Base-by-base conservation (phyloP, 805 yeast species). In the Ogataea nonfermentans region DNA sequence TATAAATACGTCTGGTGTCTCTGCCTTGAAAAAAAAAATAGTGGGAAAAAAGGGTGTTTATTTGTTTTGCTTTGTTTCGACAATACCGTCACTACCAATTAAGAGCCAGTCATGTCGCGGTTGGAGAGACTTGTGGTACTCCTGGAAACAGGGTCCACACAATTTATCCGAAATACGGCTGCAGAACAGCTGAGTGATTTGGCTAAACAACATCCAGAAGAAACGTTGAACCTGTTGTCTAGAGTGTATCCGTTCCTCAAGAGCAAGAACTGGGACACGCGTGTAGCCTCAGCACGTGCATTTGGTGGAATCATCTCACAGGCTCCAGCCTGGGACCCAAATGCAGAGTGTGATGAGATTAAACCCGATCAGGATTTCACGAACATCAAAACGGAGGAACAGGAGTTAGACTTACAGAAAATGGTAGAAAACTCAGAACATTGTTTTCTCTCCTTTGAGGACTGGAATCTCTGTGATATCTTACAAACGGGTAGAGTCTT, bases 121-220 rank as follows among this genome's bases (percentile, higher is more conserved):
- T 49, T 64, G 33, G 68, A 64, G 30, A 47, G 68, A 29, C 54
- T 64, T 37, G 68, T 62, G 24, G 55, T 58, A 9, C 51, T 78
- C 29, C 68, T 93, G 49, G 99, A 95, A 64, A 87, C 97, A 1
- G 99, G 99, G 9, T 87, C 96, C 9, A 88, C 97, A 4, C 86
- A 86, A 27, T 84, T 88, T 59, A 93, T 93, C 30, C 76, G 98
- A 49, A 88, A 87, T 56, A 87, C 96, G 8, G 99, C 99, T 1
- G 98, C 98, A 2, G 96, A 91, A 56, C 99, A 93, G 65, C 71
- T 93, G 49, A 87, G 96, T 4, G 98, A 91, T 51, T 72, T 95
- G 26, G 97, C 96, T 19, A 84, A 84, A 60, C 84, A 84, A 29
- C 98, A 93, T 56, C 96, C 98, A 0, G 98, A 91, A 56, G 98